phyloP scores from a whole-genome alignment of 1,284 basidiomycete species.

The Rhodotorula sp. region DNA sequence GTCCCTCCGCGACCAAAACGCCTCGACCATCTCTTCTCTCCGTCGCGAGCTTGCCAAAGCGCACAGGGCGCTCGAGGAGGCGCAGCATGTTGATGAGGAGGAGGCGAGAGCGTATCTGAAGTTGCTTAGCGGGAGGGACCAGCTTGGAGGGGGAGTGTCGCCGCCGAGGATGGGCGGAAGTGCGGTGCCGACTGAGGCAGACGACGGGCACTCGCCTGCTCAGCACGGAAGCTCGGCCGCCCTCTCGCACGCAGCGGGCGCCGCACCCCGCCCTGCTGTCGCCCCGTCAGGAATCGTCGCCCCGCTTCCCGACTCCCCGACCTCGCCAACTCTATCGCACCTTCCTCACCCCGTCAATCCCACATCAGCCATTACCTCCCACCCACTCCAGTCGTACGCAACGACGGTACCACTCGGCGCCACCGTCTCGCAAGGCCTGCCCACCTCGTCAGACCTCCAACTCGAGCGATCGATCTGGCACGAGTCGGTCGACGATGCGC shows the following conservation, averaged over 20 bases:
- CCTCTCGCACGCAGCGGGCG: background rate
- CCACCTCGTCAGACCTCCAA: background rate
- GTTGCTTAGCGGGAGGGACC: background rate
- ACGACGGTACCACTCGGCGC: background rate
- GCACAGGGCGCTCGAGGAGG: constrained; percentile 4
- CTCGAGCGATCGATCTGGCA: background rate
- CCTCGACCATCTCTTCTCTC: background rate
- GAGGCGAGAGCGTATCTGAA: constrained; percentile 16
- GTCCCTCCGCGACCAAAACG: background rate
- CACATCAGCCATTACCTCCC: background rate
- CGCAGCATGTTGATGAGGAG: constrained; percentile 6
- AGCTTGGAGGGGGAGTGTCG: background rate
- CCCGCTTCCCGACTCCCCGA: no score
- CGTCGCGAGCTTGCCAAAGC: background rate
- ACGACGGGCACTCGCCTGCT: no score
- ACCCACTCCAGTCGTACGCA: background rate
- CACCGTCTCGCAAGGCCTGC: no score
- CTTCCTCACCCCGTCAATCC: constrained; percentile 3
- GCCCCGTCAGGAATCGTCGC: no score
- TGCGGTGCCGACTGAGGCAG: no score
- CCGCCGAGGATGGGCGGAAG: background rate
- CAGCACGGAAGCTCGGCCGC: background rate
- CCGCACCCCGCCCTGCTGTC: no score
- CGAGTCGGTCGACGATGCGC: background rate
- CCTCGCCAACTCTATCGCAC: background rate